Conservation (phyloP, 2,329 filamentous ascomycete genomes). For the Aspergillus oerlinghausenensis region DNA sequence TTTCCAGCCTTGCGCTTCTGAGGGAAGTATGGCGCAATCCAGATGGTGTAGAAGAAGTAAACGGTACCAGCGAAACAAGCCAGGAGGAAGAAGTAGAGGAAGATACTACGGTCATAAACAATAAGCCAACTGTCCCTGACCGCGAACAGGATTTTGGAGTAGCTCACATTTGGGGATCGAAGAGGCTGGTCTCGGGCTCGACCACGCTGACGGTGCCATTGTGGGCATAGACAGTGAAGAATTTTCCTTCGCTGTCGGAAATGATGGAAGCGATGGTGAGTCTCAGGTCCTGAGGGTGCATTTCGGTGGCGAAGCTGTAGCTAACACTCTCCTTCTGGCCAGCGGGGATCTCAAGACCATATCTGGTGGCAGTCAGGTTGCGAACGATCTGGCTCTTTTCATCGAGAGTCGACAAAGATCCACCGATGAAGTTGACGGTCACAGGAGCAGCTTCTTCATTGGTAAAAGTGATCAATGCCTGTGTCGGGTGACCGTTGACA, state of each 20-base stretch:
- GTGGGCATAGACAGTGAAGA: slow-evolving; percentile 75
- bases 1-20: slow-evolving; percentile 63
- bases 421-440: slow-evolving; percentile 70
- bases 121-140: slow-evolving; percentile 1
- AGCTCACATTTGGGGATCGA: slow-evolving; percentile 90
- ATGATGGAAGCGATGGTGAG: slow-evolving; percentile 74
- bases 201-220: slow-evolving; percentile 81
- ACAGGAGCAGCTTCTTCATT: slow-evolving; percentile 79
- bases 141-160: not conserved
- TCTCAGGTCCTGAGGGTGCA: slow-evolving; percentile 85
- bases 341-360: slow-evolving; percentile 67
- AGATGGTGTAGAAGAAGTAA: slow-evolving; percentile 98
- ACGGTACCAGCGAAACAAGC: slow-evolving; percentile 71
- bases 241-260: slow-evolving; percentile 58
- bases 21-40: slow-evolving; percentile 93
- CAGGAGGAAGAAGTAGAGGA: slow-evolving; percentile 90
- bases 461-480: slow-evolving; percentile 73
- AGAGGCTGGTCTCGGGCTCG: slow-evolving; percentile 83
- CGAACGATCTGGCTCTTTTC: slow-evolving; percentile 61
- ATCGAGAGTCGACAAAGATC: slow-evolving; percentile 62
- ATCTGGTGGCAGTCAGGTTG: slow-evolving; percentile 77
- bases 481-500: slow-evolving; percentile 83
- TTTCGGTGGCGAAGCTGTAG: slow-evolving; percentile 82
- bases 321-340: slow-evolving; percentile 72
- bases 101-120: slow-evolving; percentile 61